phyloP scores from a whole-genome alignment of 805 yeast species.

The Saturnispora hagleri region DNA sequence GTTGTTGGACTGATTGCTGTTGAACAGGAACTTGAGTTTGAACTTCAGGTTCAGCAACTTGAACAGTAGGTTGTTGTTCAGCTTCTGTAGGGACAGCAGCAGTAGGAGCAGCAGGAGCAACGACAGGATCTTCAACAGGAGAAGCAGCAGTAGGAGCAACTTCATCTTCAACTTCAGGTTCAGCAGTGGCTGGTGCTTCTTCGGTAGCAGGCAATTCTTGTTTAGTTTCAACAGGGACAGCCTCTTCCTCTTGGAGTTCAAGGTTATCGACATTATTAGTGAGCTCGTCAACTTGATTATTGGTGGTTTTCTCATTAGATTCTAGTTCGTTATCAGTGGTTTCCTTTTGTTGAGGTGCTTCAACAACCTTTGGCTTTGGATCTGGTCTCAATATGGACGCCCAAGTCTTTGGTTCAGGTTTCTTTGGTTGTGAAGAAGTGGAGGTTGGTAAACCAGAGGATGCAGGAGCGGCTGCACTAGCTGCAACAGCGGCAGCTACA shows the following conservation, averaged over 20 bases:
- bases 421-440: constrained; percentile 12
- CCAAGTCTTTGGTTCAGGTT: constrained; percentile 19
- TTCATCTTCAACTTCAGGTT: constrained; percentile 30
- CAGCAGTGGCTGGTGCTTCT: constrained; percentile 1
- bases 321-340: constrained; percentile 8
- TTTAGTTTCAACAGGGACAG: background rate
- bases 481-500: background rate
- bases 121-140: constrained; percentile 7
- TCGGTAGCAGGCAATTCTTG: constrained; percentile 5
- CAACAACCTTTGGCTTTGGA: constrained; percentile 12
- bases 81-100: constrained; percentile 9
- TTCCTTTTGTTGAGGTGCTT: constrained; percentile 11
- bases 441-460: background rate
- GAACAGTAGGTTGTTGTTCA: constrained; percentile 7
- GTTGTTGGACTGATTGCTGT: constrained; percentile 12
- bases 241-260: constrained; percentile 6
- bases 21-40: constrained; percentile 9
- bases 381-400: constrained; percentile 16
- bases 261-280: constrained; percentile 1
- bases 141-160: constrained; percentile 15
- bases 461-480: background rate
- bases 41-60: constrained; percentile 4
- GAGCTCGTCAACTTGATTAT: constrained; percentile 3
- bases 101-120: constrained; percentile 1
- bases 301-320: background rate